Percentiles rank a stretch among this genome's conserved stretches.
Conservation (phyloP, 208 protist species). For the Trypanosoma boissoni region DNA sequence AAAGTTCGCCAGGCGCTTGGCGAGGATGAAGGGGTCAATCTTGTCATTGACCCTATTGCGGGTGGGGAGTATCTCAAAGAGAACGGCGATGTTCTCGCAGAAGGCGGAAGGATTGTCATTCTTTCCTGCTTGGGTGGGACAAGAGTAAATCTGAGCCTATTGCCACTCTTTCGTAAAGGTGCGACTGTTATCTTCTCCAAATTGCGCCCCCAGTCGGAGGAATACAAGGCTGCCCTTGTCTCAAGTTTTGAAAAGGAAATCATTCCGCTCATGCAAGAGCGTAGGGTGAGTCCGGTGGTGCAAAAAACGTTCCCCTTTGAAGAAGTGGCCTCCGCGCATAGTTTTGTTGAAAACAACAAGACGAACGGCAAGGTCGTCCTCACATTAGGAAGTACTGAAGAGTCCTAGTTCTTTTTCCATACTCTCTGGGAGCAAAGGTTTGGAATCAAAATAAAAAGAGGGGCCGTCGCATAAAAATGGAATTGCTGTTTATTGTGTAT, state of each 20-base stretch:
- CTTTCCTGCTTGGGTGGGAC: conserved; percentile 64
- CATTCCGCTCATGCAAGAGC: conserved; percentile 49
- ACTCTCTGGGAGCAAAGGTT: no score
- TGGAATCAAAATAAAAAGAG: no score
- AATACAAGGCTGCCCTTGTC: conserved; percentile 65
- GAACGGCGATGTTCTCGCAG: conserved; percentile 47
- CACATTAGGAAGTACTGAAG: conserved; percentile 26
- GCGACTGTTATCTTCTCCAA: conserved; percentile 70
- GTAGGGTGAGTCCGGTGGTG: conserved; percentile 53
- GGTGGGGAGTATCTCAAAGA: conserved; percentile 72
- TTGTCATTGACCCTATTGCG: conserved; percentile 80
- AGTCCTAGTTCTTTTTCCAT: no score
- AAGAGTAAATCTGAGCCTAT: conserved; percentile 50
- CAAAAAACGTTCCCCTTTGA: conserved; percentile 66
- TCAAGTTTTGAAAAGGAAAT: conserved; percentile 52
- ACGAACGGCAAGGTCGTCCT: conserved; percentile 71
- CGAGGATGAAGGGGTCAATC: conserved; percentile 40
- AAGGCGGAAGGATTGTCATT: conserved; percentile 69
- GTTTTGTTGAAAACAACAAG: conserved; percentile 48
- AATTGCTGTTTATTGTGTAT: no score
- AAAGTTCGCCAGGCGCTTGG: conserved; percentile 58
- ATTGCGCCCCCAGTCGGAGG: conserved; percentile 48
- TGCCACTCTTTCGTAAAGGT: conserved; percentile 61
- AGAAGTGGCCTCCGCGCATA: conserved; percentile 63
- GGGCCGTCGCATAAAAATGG: no score